Base-by-base conservation (phyloP, 208 protist genomes). In the Trypanosoma conorhini region DNA sequence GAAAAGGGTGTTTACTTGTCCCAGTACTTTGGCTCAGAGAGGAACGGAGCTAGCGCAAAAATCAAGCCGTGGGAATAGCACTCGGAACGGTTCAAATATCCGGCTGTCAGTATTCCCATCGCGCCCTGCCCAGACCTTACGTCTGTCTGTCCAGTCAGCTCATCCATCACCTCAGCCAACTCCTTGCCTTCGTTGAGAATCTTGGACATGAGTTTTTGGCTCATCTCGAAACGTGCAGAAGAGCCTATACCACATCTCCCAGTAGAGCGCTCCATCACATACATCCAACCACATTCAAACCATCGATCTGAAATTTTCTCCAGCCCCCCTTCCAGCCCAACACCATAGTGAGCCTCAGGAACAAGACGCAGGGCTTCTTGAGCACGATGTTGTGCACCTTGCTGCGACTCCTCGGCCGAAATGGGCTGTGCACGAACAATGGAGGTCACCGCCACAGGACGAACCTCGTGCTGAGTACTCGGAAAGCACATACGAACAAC, bases 281-380 rank as follows among this genome's bases (percentile, higher is more conserved):
- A 67, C 80, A 95, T 91, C 89, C 89, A 95, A 1, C 89, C 89
- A 67, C 85, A 95, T 62, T 95, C 89, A 69, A 92, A 95, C 80
- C 81, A 95, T 22, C 74, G 76, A 0, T 76, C 77, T 26, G 58
- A 81, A 52, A 92, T 85, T n/a, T 70, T 62, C 74, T 95, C 86
- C 42, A 92, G 19, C 9, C 89, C 89, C 22, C 89, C 89, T 60
- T 95, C 89, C 8, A 95, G 58, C 0, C 89, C 89, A 38, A 95
- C 80, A 40, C 89, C 86, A 76, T 82, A 95, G 55, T 92, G 64
- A 35, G 84, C 85, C 3, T 85, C 71, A 46, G 83, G 72, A 52
- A 77, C 42, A n/a, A 73, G 65, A 1, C 78, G 61, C 26, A 92
- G 62, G 0, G 89, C 84, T 44, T 78, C 76, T 31, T 72, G 57